Evolutionary conservation across 805 yeast species (phyloP).

Genomic region (Lipomyces sp.): DNA sequence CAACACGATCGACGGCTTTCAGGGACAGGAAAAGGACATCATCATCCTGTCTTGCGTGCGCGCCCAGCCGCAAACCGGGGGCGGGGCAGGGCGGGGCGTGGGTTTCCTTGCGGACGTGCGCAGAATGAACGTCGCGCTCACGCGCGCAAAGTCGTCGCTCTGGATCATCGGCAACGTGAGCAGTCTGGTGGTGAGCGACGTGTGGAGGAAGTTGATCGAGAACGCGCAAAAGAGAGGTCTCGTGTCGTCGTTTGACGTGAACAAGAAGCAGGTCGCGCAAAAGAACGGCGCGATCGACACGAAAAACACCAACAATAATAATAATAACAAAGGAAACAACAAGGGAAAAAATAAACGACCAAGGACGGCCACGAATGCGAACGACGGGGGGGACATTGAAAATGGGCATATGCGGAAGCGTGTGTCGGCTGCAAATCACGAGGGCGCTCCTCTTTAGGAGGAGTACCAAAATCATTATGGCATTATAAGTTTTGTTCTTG

Average conservation of each 20-base stretch:
- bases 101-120: constrained; percentile 93
- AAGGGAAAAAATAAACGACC: too few species aligned
- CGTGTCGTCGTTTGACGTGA: constrained; percentile 15
- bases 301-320: too few species aligned
- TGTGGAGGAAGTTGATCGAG: constrained; percentile 68
- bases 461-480: too few species aligned
- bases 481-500: too few species aligned
- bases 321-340: too few species aligned
- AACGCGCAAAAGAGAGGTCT: constrained; percentile 57
- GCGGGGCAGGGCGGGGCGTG: constrained; percentile 89
- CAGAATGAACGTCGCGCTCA: constrained; percentile 95
- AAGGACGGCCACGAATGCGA: too few species aligned
- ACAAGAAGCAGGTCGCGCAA: too few species aligned
- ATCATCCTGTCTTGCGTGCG: constrained; percentile 94
- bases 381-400: too few species aligned
- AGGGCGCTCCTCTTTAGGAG: too few species aligned
- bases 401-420: too few species aligned
- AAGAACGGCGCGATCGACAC: too few species aligned
- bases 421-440: too few species aligned
- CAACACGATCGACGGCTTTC: constrained; percentile 96
- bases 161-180: constrained; percentile 85
- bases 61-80: constrained; percentile 63
- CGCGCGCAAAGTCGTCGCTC: constrained; percentile 86
- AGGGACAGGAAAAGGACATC: constrained; percentile 95
- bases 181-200: constrained; percentile 60